Evolutionary conservation across 2,329 filamentous ascomycete species (phyloP), one percentile per base, ranked within the genome.

Genomic region (Hirsutella minnesotensis): DNA sequence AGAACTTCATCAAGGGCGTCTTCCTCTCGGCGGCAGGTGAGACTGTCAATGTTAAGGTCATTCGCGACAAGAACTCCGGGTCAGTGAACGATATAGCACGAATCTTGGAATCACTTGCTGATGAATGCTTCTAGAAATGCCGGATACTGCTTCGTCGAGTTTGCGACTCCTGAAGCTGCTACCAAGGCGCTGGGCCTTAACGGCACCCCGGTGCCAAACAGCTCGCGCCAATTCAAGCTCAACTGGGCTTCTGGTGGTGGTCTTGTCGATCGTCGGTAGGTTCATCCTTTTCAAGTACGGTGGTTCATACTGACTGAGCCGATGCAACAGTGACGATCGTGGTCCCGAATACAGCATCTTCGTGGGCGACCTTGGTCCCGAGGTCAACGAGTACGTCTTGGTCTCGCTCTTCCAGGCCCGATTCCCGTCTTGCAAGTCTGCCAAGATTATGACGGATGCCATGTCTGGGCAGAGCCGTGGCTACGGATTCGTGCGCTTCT

Each of bases 361-460:
- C 60, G 92, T 98, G 46, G 92, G 92, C 52, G 92, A 98, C 60
- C 81, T 98, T 49, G 92, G 92, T 47, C 92, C 94, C 8, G 92
- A 98, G 67, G 92, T 98, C 55, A 98, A 95, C 65, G 92, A 98
- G 70, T 96, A 94, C 58, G 90, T 96, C 45, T 74, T 98, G 46
- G 90, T 96, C 42, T 94, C 89, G 21, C 81, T 98, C 40, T 98
- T 98, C 77, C 90, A 96, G 69, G 83, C 81, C 59, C 87, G 90
- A 48, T 98, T 94, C 73, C 84, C 85, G 1, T 94, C 88, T 9
- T 96, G 90, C 85, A 96, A 96, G 73, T 95, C 88, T 31, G 92
- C 92, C 58, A 98, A 98, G 77, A 98, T 98, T 67, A 98, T 98
- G 92, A 95, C 90, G 47, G 92, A 98, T 59, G 90, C 92, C 47